Base-by-base conservation (phyloP, 495 filamentous ascomycete species). In the Aspergillus baeticus region DNA sequence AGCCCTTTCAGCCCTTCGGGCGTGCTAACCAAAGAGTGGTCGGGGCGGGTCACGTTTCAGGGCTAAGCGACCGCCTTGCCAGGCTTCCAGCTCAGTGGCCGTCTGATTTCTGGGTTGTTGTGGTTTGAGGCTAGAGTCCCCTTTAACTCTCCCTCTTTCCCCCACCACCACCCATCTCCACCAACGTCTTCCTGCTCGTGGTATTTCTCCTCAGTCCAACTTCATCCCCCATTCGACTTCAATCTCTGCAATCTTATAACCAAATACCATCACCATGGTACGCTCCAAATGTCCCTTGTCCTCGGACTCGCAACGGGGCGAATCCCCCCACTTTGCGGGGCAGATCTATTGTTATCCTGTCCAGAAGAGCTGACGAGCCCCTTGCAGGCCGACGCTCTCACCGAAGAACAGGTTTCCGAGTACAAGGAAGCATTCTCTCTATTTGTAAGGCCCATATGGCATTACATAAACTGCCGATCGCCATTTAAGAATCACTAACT, bases 401-500 rank as follows among this genome's bases (percentile, higher is more conserved):
- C 94, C 65, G 94, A 98, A 82, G 94, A 98, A 77, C 94, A 98
- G 84, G 93, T 98, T 66, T 96, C 93, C 71, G 94, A 98, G 81
- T 98, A 98, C 79, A 98, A 98, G 87, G 95, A 98, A 81, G 94
- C 94, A 43, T 98, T 98, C 81, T 98, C 94, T 72, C 88, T 98
- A 35, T 98, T 98, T 76, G 94, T 98, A 84, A 89, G 94, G 92
- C 17, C 22, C 35, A 37, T 15, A 29, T 10, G n/a, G 43, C 11
- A 18, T 54, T 18, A n/a, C 17, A 10, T 21, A 6, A 7, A 17
- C 6, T n/a, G 10, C 21, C 35, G 22, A 41, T 23, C 10, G n/a
- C 11, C 17, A 26, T 23, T 13, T 17, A 14, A 6, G 36, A 22
- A 44, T 57, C 62, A 57, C 41, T 60, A 53, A 55, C 58, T 68